Evolutionary conservation across 1,139 yeast species (phyloP), one percentile per base, ranked within the genome.

Genomic region (Blastobotrys buckinghamii): DNA sequence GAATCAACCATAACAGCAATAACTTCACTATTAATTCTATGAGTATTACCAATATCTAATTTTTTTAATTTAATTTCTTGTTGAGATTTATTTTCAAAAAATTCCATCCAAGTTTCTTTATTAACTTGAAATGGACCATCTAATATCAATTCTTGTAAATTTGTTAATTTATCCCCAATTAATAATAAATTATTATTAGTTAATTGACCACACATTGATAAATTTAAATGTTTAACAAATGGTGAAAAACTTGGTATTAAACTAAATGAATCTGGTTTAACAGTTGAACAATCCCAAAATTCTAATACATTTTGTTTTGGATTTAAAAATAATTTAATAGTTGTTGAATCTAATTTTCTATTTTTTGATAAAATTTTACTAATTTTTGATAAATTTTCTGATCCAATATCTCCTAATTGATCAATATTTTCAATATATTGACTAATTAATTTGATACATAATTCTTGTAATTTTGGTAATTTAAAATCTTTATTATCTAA

Each of bases 141-240:
- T 33, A 92, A 68, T 15, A 76, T 69, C 9, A 90, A 55, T 12
- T 76, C 71, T 10, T 63, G 70, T 47, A 94, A 69, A 27, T 76
- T 65, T 0, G 69, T 68, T 43, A 90, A 70, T 53, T 87, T 82
- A 12, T 78, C 68, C 10, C 79, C 75, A 54, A 76, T 79, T 60
- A 86, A 84, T 20, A 71, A 63, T 52, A 92, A 64, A 51, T 86
- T 84, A 55, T 83, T 89, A 63, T 86, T 86, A 58, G 84, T 89
- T 36, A 92, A 69, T 58, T 86, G 94, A 2, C 98, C 98, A 70
- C 97, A 92, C 97, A 89, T 90, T 52, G 81, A 81, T 43, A 92
- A 70, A 0, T 84, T 83, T 38, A 92, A 66, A 1, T 74, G 68
- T 55, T 78, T 81, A 3, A 92, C 55, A 36, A 82, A 73, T 0